Percentiles rank a stretch among this genome's conserved stretches.
These are phyloP conservation scores for Jamesozyma lodderae DNA, from an alignment of 805 yeast genomes.

Conservation along the genomic window DNA sequence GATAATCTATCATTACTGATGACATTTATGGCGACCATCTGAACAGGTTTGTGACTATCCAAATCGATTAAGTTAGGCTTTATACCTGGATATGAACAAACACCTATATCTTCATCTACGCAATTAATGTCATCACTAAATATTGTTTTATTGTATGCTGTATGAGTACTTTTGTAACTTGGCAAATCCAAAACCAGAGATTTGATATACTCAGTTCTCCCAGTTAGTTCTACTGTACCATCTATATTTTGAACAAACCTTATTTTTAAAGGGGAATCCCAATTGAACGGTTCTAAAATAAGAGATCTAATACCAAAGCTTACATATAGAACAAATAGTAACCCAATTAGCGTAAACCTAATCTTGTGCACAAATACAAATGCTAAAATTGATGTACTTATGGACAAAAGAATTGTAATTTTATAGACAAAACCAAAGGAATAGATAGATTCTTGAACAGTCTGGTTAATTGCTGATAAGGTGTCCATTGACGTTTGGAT, in stretches of 20 bases:
- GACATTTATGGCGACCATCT: constrained; percentile 42
- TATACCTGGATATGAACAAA: constrained; percentile 43
- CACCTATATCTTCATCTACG: constrained; percentile 40
- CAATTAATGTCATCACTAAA: constrained; percentile 29
- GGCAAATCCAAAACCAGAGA: constrained; percentile 54
- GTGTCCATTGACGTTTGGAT: constrained; percentile 40
- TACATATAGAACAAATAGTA: constrained; percentile 33
- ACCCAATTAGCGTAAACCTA: constrained; percentile 39
- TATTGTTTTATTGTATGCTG: neutral
- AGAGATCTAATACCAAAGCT: constrained; percentile 28
- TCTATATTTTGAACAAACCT: constrained; percentile 38
- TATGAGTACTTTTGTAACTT: constrained; percentile 37
- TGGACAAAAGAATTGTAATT: constrained; percentile 28
- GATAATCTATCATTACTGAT: constrained; percentile 40
- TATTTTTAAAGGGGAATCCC: constrained; percentile 4
- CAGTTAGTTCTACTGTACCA: constrained; percentile 11
- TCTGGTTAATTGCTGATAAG: constrained; percentile 47
- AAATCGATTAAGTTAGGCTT: constrained; percentile 42
- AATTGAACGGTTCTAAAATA: neutral
- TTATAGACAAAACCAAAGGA: constrained; percentile 34
- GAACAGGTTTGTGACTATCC: constrained; percentile 26
- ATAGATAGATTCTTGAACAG: constrained; percentile 54
- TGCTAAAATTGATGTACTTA: constrained; percentile 40
- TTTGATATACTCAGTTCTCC: constrained; percentile 22
- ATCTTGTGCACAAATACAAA: constrained; percentile 60